Evolutionary conservation across 2,329 filamentous ascomycete species (phyloP), one percentile per base, ranked within the genome.

Genomic region (Metarhizium robertsii): DNA sequence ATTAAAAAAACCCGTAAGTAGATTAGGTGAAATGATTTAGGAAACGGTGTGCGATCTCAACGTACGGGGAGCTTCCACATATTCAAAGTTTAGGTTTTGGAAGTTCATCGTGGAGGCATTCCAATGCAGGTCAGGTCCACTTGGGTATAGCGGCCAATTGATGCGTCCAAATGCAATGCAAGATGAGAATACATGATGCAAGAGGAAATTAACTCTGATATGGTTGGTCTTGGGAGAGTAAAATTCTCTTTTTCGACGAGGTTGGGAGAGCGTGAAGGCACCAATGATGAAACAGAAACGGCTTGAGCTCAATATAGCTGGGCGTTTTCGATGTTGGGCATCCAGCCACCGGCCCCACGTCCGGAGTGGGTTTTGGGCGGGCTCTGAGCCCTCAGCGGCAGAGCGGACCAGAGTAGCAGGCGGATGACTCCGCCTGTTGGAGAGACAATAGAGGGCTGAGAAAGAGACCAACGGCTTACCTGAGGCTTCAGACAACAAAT

Each of bases 21-120:
- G 10, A n/a, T 4, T 14, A 11, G 7, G 25, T 25, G 32, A 34
- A 34, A 50, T 36, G 0, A 25, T 32, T 16, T 48, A 45, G n/a
- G 16, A 40, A 32, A n/a, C 29, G 32, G 40, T 3, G 16, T 30
- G 52, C 48, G 48, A 45, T 55, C 49, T 60, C 55, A 52, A 70
- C 69, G 62, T 71, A 72, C 71, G 67, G 61, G 64, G 60, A 60
- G 62, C 65, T 65, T 73, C 70, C 61, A 69, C 66, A 65, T 67
- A 62, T 58, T 72, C 66, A 59, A 67, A 67, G 63, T 67, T 65
- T 56, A 64, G 57, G 59, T 66, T 67, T 63, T 69, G 69, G 60
- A 66, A 67, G 62, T 69, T 73, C 73, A 75, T 75, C 61, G 59
- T 70, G 57, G 56, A 53, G 40, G 61, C 55, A 56, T 57, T 53